These are phyloP conservation scores for Carex cristatella DNA, from an alignment of 176 grass and related monocot genomes.

Conservation along the genomic window DNA sequence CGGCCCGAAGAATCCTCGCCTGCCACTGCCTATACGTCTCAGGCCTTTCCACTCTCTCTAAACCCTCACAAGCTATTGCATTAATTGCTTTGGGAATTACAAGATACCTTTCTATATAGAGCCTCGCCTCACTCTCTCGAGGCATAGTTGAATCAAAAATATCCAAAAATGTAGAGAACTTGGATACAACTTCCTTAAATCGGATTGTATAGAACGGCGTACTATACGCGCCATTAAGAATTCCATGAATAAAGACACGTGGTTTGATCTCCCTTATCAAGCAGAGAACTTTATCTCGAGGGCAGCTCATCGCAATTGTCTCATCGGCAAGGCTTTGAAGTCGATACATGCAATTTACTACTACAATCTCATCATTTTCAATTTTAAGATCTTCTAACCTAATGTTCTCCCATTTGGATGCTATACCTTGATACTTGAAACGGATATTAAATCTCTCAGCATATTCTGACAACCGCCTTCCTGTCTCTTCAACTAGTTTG, in stretches of 20 bases:
- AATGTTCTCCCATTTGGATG: slow-evolving; percentile 37
- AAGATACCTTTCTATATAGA: too few species aligned
- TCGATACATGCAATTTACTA: slow-evolving; percentile 29
- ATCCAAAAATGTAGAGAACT: too few species aligned
- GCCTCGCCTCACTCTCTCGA: too few species aligned
- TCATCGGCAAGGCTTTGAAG: slow-evolving; percentile 33
- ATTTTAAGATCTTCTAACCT: slow-evolving; percentile 28
- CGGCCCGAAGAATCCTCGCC: background rate
- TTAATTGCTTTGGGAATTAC: too few species aligned
- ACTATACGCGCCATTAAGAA: too few species aligned
- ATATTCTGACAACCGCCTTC: slow-evolving; percentile 33
- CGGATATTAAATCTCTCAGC: slow-evolving; percentile 32
- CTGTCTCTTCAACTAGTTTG: slow-evolving; percentile 34
- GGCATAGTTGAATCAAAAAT: too few species aligned
- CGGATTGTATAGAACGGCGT: background rate
- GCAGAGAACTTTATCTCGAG: too few species aligned
- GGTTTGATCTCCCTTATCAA: too few species aligned
- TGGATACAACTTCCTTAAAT: background rate
- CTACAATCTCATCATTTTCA: slow-evolving; percentile 29
- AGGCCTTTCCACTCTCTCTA: too few species aligned
- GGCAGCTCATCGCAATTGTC: too few species aligned
- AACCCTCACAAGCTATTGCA: too few species aligned
- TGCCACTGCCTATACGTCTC: slow-evolving; percentile 27
- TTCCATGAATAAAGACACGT: too few species aligned
- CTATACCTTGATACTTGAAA: slow-evolving; percentile 35